Base-by-base conservation (phyloP, 2,329 filamentous ascomycete genomes). In the Fusarium humuli region DNA sequence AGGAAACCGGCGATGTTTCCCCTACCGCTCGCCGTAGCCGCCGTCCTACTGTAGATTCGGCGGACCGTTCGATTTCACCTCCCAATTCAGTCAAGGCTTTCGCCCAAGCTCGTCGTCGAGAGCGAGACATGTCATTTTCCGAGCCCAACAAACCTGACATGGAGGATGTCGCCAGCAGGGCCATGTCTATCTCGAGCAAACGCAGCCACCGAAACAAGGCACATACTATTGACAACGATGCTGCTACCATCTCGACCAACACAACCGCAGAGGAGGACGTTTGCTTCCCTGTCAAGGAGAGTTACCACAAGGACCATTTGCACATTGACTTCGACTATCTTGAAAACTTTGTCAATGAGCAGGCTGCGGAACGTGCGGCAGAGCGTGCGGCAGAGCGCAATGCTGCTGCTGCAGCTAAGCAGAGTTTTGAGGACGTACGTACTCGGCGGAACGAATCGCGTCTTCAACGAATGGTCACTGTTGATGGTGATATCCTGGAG, bases 51-150 rank as follows among this genome's bases (percentile, higher is more conserved):
- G 82, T 91, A 57, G 86, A 85, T 32, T 88, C 87, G 3, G 79
- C 82, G 25, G 86, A 88, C 49, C 87, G 93, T 58, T 94, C 93
- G 2, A 83, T 88, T 4, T 98, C 96, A 8, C 95, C 95, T 13
- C 96, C 96, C 10, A 99, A 98, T 80, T 99, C 96, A 0, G 94
- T 99, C 54, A 97, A 98, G 79, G 96, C 96, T 6, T 99, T 99
- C 80, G 96, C 96, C 20, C 93, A 96, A 76, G 93, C 93, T 58
- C 91, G 94, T 53, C 92, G 94, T 63, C 91, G 94, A 63, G 93
- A 95, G 77, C 92, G 94, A 45, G 93, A 90, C 64, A 78, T 86
- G 77, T 90, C 86, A 23, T 82, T 86, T 68, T 87, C 85, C 18
- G 87, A 87, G 68, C 76, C 79, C 58, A 78, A 78, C 62, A 78